Base-by-base conservation (phyloP, 129 eudicot species). In the Flaveria robusta region DNA sequence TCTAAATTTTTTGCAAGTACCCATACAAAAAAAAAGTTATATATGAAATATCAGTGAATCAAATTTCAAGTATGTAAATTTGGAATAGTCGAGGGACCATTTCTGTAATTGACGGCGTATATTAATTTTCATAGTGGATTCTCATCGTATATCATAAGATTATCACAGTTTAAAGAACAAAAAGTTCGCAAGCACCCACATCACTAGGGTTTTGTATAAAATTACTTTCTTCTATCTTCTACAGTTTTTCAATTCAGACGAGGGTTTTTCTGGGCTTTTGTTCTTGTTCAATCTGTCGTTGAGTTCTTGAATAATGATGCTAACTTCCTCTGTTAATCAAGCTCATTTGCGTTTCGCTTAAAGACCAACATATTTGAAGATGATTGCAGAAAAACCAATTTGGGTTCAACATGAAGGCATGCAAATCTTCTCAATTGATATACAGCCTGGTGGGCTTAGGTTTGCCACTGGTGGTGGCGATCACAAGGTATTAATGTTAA, bases 391-490 rank as follows among this genome's bases (percentile, higher is more conserved):
- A 78, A 95, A 92, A 39, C 97, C 97, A 39, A 84, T 49, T 80
- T 95, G 99, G 99, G 76, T 95, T 83, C 84, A 80, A 80, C 99
- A 95, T 89, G 99, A 90, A 54, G 95, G 96, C 49, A 81, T 90
- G 87, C 99, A 95, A 88, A 91, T 95, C 82, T 95, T 91, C 89
- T 87, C 99, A n/a, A 83, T 95, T 85, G 99, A 95, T 85, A 88
- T 91, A 64, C 97, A 95, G 72, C 99, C 99, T 78, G 99, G 99
- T 41, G 97, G 97, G 37, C 94, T 87, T 55, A 80, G 99, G 90
- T 89, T 95, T 82, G 96, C 99, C 59, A 95, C 99, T 72, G 97
- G 99, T 49, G 99, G 99, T 76, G 99, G 99, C 59, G 99, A 95
- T 90, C 94, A 91, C 58, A 95, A 95, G 99, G 97, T 95, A 82